Evolutionary conservation across 73 alveolate species (phyloP).

Genomic region (Symbiodinium pilosum): DNA sequence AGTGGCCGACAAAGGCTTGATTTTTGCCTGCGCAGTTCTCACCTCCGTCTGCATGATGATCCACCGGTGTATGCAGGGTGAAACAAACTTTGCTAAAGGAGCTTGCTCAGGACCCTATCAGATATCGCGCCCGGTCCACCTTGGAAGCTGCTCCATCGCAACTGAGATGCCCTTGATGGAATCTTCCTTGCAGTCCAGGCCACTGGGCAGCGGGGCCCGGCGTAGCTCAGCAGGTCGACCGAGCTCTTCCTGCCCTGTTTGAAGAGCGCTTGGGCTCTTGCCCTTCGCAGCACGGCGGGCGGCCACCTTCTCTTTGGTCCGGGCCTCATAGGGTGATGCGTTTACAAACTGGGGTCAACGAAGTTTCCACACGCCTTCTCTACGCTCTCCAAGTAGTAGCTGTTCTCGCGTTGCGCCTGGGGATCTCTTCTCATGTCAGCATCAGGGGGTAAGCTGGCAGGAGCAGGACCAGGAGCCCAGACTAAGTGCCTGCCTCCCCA

Average conservation of each 20-base stretch:
- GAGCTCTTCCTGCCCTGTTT: no score
- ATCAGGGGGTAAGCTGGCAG: no score
- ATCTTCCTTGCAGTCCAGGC: not conserved
- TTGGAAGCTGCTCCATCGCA: no score
- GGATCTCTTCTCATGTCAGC: not conserved
- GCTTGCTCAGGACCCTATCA: conserved; percentile 12
- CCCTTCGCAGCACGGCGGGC: conserved; percentile 70
- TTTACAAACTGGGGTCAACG: no score
- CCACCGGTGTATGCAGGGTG: no score
- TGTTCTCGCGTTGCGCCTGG: conserved; percentile 97
- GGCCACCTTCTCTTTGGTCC: conserved; percentile 55
- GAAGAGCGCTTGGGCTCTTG: not conserved
- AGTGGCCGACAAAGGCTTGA: no score
- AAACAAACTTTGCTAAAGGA: not conserved
- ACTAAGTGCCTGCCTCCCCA: no score
- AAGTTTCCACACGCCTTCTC: conserved; percentile 96
- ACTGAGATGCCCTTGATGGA: no score
- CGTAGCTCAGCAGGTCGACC: not conserved
- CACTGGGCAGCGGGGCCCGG: not conserved
- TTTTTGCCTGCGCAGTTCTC: no score
- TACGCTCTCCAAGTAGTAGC: conserved; percentile 95
- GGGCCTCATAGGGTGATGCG: no score
- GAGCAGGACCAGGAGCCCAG: no score
- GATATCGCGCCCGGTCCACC: not conserved
- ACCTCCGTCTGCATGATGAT: no score